Conservation (phyloP, 768 basidiomycete genomes). For the Calocybe gangraenosa region DNA sequence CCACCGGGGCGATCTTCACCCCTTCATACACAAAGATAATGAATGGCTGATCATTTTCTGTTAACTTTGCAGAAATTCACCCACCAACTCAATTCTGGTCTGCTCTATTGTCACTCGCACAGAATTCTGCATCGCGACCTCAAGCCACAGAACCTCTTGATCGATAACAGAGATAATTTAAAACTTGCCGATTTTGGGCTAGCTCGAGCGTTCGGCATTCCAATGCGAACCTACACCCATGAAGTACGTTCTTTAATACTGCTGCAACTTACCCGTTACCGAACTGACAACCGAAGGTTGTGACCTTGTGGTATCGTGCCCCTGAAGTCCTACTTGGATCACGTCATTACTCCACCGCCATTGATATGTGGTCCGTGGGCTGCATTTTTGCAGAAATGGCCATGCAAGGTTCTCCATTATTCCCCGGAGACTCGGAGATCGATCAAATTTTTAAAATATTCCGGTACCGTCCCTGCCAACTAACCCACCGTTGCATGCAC, state of each 20-base stretch:
- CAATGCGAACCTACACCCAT: slow-evolving; percentile 98
- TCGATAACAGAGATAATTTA: slow-evolving; percentile 84
- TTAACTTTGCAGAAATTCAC: slow-evolving; percentile 78
- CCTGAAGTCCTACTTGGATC: slow-evolving; percentile 96
- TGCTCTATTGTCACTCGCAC: slow-evolving; percentile 93
- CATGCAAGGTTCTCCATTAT: slow-evolving; percentile 83
- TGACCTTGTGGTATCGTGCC: slow-evolving; percentile 98
- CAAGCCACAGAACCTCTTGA: slow-evolving; percentile 94
- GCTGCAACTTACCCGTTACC: background rate
- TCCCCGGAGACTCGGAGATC: slow-evolving; percentile 99
- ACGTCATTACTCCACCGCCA: slow-evolving; percentile 93
- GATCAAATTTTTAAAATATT: slow-evolving; percentile 99
- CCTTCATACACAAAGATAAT: too few species aligned
- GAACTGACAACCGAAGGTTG: slow-evolving; percentile 62
- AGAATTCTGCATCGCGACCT: slow-evolving; percentile 96
- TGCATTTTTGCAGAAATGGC: slow-evolving; percentile 99
- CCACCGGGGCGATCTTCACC: too few species aligned
- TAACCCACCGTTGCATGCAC: too few species aligned
- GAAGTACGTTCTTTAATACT: slow-evolving; percentile 54
- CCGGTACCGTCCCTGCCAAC: slow-evolving; percentile 54
- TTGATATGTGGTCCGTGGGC: slow-evolving; percentile 99
- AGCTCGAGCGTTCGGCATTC: slow-evolving; percentile 96
- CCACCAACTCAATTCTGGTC: slow-evolving; percentile 84
- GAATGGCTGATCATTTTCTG: too few species aligned
- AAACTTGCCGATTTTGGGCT: slow-evolving; percentile 97